Conservation (phyloP, 2,329 filamentous ascomycete species). For the Claviceps cyperi region DNA sequence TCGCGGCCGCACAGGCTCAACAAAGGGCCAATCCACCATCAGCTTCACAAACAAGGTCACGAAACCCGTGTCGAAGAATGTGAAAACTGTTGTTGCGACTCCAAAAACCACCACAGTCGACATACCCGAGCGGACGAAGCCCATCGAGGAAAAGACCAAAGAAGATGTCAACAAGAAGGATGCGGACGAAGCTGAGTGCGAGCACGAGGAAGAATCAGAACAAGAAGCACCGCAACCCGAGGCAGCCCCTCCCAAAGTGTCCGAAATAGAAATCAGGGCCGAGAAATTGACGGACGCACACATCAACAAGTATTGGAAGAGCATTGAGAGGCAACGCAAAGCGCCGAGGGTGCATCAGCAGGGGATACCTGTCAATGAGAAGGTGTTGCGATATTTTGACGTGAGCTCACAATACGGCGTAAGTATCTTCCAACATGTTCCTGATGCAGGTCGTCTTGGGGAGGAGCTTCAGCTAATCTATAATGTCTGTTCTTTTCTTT, state of each 20-base stretch:
- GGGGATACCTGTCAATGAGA: slow-evolving; percentile 59
- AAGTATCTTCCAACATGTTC: slow-evolving; percentile 26
- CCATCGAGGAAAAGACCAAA: slow-evolving; percentile 11
- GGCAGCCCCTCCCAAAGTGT: slow-evolving; percentile 25
- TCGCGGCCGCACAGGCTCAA: slow-evolving; percentile 20
- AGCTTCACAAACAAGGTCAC: slow-evolving; percentile 44
- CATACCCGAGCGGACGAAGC: slow-evolving; percentile 10
- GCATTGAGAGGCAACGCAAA: slow-evolving; percentile 52
- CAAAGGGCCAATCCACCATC: slow-evolving; percentile 38
- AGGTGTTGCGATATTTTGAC: slow-evolving; percentile 83
- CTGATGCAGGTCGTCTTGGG: not conserved
- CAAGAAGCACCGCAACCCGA: slow-evolving; percentile 11
- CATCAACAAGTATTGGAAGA: slow-evolving; percentile 64
- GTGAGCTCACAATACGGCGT: slow-evolving; percentile 84
- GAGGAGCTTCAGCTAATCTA: slow-evolving; percentile 7
- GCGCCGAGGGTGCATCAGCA: slow-evolving; percentile 66
- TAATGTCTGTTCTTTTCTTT: not conserved
- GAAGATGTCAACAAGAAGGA: slow-evolving; percentile 11
- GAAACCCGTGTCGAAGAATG: slow-evolving; percentile 33
- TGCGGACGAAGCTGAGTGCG: slow-evolving; percentile 12
- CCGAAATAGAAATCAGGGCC: slow-evolving; percentile 41
- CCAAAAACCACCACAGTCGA: slow-evolving; percentile 22
- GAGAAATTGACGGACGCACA: slow-evolving; percentile 50
- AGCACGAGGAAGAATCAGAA: slow-evolving; percentile 13
- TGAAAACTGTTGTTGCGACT: slow-evolving; percentile 25